Evolutionary conservation across 441 rosid genomes (phyloP), one percentile per base, ranked within the genome.

Genomic region (Pelargonium australe): DNA sequence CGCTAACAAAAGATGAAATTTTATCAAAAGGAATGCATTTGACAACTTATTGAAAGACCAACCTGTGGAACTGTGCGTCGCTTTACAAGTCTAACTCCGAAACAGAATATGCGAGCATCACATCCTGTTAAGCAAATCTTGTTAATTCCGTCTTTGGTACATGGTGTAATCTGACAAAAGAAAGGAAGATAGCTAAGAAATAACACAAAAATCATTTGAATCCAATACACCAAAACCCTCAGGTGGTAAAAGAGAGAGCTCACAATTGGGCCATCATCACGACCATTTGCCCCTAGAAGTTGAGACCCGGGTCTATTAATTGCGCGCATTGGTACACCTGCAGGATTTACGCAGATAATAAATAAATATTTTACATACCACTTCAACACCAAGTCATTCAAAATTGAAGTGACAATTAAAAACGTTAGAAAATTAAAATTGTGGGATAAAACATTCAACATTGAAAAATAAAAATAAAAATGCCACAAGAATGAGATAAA

Each of bases 191-290:
- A 64, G 66, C 37, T 28, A 25, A 66, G 31, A 63, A 43, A 57
- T 64, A 8, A 45, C 10, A 45, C n/a, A n/a, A 7, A 63, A 37
- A 5, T 3, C 3, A 49, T 13, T 45, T 16, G 34, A 60, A 74
- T 47, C n/a, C 69, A 28, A 61, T 44, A 63, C 7, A 3, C 40
- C 1, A 51, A 70, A 63, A 14, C 19, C 25, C n/a, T 70, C 60
- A 80, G 37, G 66, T 11, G 41, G 65, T 63, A 2, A 34, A 34
- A n/a, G 74, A 57, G 70, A 51, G 70, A 64, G 81, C 98, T 83
- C 85, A 95, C 99, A 73, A 86, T 85, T 70, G 96, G 90, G 72
- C 96, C 99, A 85, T 95, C 98, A 81, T 95, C 99, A 79, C 99
- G 98, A 68, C 99, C 99, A 82, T 86, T 95, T 55, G 85, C 89